Conservation (phyloP, 78 protist species). For the Dictyostelium firmibasis region DNA sequence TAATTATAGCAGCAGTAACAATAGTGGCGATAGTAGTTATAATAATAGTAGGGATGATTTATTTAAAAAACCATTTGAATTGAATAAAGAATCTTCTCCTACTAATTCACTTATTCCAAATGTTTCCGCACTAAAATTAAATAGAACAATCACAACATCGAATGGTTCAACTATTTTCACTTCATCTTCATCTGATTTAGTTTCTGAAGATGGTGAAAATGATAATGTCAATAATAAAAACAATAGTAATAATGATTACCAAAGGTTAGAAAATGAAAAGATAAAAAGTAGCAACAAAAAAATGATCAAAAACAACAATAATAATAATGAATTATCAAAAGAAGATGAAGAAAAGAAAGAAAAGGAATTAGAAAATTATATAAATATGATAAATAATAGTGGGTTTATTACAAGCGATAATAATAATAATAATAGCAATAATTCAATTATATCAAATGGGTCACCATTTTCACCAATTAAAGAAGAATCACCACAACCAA, state of each 20-base stretch:
- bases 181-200: background rate
- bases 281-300: no score
- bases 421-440: background rate
- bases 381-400: conserved; percentile 10
- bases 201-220: background rate
- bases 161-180: background rate
- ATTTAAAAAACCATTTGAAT: background rate
- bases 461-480: conserved; percentile 1
- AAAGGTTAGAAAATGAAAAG: background rate
- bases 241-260: background rate
- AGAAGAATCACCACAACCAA: conserved; percentile 11
- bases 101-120: conserved; percentile 18
- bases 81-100: background rate
- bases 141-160: background rate
- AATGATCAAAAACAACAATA: background rate
- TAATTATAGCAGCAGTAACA: background rate
- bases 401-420: background rate
- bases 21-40: background rate
- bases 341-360: background rate
- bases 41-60: background rate
- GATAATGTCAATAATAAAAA: background rate
- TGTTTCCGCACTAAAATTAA: background rate
- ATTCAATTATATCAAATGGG: background rate
- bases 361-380: background rate
- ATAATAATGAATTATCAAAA: background rate